A percentile compares a stretch with the other conserved stretches of the same genome.
Evolutionary conservation across 495 filamentous ascomycete genomes (phyloP).

Genomic region (Podospora anserina): DNA sequence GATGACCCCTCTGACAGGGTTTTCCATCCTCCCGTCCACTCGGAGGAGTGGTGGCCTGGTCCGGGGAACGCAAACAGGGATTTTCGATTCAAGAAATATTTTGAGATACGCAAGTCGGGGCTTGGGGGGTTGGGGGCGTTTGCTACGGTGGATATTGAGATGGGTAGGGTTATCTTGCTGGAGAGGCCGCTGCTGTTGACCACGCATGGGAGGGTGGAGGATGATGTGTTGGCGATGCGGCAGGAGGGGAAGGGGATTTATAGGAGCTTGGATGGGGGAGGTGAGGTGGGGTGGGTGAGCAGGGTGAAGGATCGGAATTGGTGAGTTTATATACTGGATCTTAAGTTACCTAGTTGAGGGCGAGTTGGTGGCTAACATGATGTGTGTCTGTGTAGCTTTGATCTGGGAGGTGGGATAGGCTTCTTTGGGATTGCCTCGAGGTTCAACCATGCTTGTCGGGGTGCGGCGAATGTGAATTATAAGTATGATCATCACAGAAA

Average conservation of each 20-base stretch:
- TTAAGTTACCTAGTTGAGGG: too few relatives aligned
- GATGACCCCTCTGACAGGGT: not conserved
- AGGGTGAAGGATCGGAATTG: not conserved
- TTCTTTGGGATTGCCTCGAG: not conserved
- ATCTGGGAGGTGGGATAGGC: not conserved
- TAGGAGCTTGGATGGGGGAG: not conserved
- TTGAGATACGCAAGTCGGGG: not conserved
- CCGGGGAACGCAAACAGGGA: not conserved
- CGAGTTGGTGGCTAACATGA: too few relatives aligned
- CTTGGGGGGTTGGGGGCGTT: not conserved
- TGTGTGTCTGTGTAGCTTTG: not conserved
- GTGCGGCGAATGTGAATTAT: not conserved
- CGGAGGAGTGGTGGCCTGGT: not conserved
- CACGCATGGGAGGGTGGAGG: not conserved
- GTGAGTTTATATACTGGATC: not conserved
- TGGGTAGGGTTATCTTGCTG: not conserved
- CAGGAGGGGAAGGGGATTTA: not conserved
- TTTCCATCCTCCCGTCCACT: not conserved
- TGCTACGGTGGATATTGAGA: not conserved
- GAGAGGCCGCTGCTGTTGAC: not conserved
- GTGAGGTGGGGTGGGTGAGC: not conserved
- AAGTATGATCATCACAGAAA: not conserved
- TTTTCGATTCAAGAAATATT: not conserved
- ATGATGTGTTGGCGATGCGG: not conserved
- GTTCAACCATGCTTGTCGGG: conserved; percentile 1